These are phyloP conservation scores for Collybia nuda DNA, from an alignment of 768 basidiomycete genomes.

Conservation along the genomic window DNA sequence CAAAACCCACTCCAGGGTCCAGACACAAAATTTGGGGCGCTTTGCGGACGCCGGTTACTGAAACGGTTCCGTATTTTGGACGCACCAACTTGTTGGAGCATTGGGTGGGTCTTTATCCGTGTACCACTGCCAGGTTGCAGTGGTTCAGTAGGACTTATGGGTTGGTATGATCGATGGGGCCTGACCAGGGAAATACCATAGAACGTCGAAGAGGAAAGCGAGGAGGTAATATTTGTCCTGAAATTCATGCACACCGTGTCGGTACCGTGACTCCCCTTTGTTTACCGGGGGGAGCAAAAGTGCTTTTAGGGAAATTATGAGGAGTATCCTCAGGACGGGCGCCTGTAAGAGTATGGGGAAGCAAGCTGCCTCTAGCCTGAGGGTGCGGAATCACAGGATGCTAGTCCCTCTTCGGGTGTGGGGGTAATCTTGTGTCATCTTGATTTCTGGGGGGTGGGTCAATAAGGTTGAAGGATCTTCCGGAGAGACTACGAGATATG, in stretches of 20 bases:
- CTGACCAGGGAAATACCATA: conserved; percentile 44
- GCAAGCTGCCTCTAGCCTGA: not conserved
- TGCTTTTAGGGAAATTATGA: conserved; percentile 32
- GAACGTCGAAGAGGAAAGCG: too few species aligned
- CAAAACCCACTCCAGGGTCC: conserved; percentile 32
- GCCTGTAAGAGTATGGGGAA: not conserved
- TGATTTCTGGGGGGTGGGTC: too few species aligned
- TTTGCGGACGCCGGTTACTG: conserved; percentile 36
- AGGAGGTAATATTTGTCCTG: conserved; percentile 28
- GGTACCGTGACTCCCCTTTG: conserved; percentile 11
- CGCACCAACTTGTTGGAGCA: conserved; percentile 30
- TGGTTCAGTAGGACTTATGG: too few species aligned
- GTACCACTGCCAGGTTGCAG: not conserved
- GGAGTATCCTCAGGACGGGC: conserved; percentile 10
- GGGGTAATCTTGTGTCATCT: not conserved
- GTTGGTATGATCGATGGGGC: conserved; percentile 13
- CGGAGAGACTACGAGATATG: too few species aligned
- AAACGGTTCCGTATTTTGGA: conserved; percentile 29
- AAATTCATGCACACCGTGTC: conserved; percentile 8
- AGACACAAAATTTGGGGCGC: conserved; percentile 41
- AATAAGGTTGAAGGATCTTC: too few species aligned
- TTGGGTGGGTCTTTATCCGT: conserved; percentile 30
- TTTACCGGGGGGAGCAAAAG: conserved; percentile 38
- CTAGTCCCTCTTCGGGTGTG: not conserved
- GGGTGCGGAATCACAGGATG: not conserved